Percentiles rank a stretch among this genome's conserved stretches.
phyloP scores from a whole-genome alignment of 768 basidiomycete genomes.

The Psilocybe cyanescens region DNA sequence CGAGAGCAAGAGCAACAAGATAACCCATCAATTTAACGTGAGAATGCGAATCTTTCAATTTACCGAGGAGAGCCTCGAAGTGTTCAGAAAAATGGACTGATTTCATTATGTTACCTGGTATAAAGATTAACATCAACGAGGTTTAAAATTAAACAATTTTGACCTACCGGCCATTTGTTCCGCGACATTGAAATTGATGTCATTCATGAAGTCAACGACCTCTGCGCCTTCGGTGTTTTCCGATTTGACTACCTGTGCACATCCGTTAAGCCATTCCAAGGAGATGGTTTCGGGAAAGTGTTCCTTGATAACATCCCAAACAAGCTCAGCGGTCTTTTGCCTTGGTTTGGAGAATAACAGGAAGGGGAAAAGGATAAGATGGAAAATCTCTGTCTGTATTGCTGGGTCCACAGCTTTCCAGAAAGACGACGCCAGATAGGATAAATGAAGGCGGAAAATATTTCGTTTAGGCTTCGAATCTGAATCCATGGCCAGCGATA shows the following conservation, averaged over 20 bases:
- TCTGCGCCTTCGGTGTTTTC: constrained; percentile 36
- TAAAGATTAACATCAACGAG: constrained; percentile 1
- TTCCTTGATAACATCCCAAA: constrained; percentile 72
- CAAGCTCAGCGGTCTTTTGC: constrained; percentile 63
- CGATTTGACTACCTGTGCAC: constrained; percentile 44
- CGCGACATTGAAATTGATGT: constrained; percentile 57
- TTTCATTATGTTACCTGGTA: constrained; percentile 64
- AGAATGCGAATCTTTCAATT: constrained; percentile 50
- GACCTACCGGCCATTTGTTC: constrained; percentile 67
- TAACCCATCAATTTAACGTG: constrained; percentile 62
- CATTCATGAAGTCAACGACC: constrained; percentile 46
- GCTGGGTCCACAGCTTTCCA: constrained; percentile 28
- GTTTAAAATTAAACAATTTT: constrained; percentile 7
- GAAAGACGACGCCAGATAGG: constrained; percentile 59
- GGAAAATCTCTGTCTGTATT: constrained; percentile 41
- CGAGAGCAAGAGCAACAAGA: constrained; percentile 64
- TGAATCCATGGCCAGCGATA: constrained; percentile 40
- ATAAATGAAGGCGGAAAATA: constrained; percentile 56
- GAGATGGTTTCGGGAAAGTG: constrained; percentile 19
- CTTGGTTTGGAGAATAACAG: constrained; percentile 75
- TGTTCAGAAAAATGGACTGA: constrained; percentile 50
- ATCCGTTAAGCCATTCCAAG: constrained; percentile 60
- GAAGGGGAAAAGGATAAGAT: constrained; percentile 69
- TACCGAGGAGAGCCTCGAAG: constrained; percentile 52
- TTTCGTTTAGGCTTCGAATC: constrained; percentile 51